These are phyloP conservation scores for Azolla pinnata DNA, from an alignment of 75 land plant genomes.

Conservation along the genomic window DNA sequence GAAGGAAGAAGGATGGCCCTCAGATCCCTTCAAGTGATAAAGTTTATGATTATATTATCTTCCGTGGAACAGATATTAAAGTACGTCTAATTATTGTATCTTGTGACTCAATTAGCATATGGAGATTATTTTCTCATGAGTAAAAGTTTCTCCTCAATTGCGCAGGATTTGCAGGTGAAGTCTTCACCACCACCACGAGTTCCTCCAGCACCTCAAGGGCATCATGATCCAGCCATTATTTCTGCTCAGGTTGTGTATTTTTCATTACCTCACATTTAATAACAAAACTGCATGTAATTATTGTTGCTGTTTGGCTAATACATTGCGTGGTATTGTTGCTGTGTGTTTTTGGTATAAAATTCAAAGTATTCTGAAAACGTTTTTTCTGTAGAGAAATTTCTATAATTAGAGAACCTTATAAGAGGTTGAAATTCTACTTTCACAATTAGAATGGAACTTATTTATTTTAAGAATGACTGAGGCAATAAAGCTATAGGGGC, in stretches of 20 bases:
- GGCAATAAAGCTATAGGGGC: no score
- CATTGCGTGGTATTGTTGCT: no score
- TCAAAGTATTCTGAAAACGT: no score
- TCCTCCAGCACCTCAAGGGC: conserved; percentile 18
- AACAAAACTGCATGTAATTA: background rate
- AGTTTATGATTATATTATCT: conserved; percentile 42
- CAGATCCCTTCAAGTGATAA: conserved; percentile 43
- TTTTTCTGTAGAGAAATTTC: no score
- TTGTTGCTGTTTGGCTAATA: no score
- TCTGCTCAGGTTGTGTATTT: conserved; percentile 28
- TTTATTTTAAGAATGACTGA: no score
- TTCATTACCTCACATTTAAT: background rate
- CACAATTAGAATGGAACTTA: no score
- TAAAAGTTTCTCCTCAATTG: background rate
- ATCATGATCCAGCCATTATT: conserved; percentile 41
- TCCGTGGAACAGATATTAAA: conserved; percentile 43
- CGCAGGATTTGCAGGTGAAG: conserved; percentile 47
- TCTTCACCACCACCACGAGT: conserved; percentile 31
- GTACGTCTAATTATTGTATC: conserved; percentile 3
- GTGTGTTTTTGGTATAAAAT: no score
- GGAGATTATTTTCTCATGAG: background rate
- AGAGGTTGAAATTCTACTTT: no score
- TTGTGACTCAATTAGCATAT: background rate
- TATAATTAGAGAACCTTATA: no score
- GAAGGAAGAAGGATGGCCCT: conserved; percentile 42